Evolutionary conservation across 352 stramenopile genomes (phyloP).

Genomic region (Pythium volutum): DNA sequence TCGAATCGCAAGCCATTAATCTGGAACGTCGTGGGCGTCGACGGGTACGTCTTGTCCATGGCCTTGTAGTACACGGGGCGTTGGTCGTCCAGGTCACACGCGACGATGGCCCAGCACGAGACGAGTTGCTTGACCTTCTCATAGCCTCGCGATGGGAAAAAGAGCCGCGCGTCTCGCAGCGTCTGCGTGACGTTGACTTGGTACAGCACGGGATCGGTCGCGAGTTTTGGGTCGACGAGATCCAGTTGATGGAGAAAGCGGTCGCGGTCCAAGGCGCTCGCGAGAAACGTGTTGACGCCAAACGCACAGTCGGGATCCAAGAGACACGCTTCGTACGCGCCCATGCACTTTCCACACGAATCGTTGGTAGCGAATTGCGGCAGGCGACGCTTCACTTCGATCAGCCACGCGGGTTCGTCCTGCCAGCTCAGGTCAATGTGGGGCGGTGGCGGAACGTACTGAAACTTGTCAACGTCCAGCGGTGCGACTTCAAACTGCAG

Average conservation of each 20-base stretch:
- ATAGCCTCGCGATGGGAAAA: slow-evolving; percentile 33
- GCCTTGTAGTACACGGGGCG: neutral
- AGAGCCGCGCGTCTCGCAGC: slow-evolving; percentile 23
- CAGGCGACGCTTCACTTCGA: neutral
- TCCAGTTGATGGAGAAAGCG: neutral
- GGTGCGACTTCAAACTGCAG: slow-evolving; percentile 21
- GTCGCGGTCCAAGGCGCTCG: slow-evolving; percentile 14
- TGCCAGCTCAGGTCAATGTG: slow-evolving; percentile 35
- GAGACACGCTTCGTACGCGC: slow-evolving; percentile 23
- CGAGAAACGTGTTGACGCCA: slow-evolving; percentile 34
- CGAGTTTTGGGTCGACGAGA: neutral
- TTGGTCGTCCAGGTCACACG: slow-evolving; percentile 24
- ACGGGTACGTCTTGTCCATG: neutral
- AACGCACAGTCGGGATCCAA: slow-evolving; percentile 35
- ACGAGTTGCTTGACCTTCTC: slow-evolving; percentile 30
- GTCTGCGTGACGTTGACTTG: slow-evolving; percentile 9
- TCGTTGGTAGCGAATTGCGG: slow-evolving; percentile 10
- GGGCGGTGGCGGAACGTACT: slow-evolving; percentile 36
- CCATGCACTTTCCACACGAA: slow-evolving; percentile 25
- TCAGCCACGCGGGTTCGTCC: slow-evolving; percentile 20
- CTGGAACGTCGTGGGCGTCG: slow-evolving; percentile 5
- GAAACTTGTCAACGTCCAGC: slow-evolving; percentile 37
- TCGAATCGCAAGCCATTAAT: neutral
- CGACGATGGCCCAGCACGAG: slow-evolving; percentile 19
- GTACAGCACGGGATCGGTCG: neutral